phyloP scores from a whole-genome alignment of 257 asterid genomes.

The Coffea eugenioides region DNA sequence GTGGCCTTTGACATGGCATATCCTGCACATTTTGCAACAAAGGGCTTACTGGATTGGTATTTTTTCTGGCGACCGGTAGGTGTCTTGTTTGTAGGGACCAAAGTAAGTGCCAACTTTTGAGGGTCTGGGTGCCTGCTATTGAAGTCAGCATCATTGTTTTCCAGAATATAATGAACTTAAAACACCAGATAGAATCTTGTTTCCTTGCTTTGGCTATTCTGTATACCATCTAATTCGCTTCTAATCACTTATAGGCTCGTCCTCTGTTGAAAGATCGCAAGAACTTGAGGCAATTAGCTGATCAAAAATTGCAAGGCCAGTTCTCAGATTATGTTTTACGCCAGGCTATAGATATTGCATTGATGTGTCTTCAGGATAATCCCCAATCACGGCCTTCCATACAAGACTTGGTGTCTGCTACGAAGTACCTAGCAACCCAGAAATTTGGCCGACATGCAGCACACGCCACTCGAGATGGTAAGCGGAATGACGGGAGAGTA shows the following conservation, averaged over 20 bases:
- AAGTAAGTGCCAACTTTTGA: too few relatives aligned
- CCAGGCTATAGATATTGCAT: conserved; percentile 36
- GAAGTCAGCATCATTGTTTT: too few relatives aligned
- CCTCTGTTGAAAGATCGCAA: conserved; percentile 35
- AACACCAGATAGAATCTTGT: not conserved
- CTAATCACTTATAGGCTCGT: conserved; percentile 28
- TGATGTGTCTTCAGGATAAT: conserved; percentile 31
- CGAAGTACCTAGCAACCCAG: conserved; percentile 23
- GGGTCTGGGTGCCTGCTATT: too few relatives aligned
- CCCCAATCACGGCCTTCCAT: conserved; percentile 34
- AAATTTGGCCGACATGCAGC: not conserved
- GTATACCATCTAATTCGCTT: too few relatives aligned
- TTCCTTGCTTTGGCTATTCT: too few relatives aligned
- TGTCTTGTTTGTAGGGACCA: too few relatives aligned
- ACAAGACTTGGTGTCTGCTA: conserved; percentile 31
- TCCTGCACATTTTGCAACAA: too few relatives aligned
- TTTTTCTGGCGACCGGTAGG: too few relatives aligned
- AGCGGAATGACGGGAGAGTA: not conserved
- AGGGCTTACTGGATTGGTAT: too few relatives aligned
- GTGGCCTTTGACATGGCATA: not conserved
- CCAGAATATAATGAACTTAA: too few relatives aligned
- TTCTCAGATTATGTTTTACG: conserved; percentile 22
- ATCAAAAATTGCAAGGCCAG: conserved; percentile 31
- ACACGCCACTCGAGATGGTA: not conserved
- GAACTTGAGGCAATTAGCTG: conserved; percentile 29